phyloP scores from a whole-genome alignment of 495 filamentous ascomycete genomes.

The Lasiosphaeria hispida region DNA sequence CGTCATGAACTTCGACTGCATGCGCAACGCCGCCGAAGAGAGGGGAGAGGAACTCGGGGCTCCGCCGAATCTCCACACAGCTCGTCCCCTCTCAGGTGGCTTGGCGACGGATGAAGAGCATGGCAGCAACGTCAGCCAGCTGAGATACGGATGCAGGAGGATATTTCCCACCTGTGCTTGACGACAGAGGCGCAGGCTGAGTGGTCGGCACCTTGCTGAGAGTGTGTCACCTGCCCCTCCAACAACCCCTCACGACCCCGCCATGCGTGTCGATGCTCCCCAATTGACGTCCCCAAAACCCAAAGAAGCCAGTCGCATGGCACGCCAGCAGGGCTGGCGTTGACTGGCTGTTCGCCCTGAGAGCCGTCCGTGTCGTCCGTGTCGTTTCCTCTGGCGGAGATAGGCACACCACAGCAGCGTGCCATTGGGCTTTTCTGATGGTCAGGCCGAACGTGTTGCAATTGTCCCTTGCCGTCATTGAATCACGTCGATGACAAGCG shows the following conservation, averaged over 20 bases:
- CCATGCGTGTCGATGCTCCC: slow-evolving; percentile 21
- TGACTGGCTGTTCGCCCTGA: neutral
- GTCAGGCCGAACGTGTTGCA: neutral
- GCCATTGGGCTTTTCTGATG: neutral
- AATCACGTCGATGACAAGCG: slow-evolving; percentile 7
- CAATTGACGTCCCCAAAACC: slow-evolving; percentile 13
- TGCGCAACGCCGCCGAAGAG: too few relatives aligned
- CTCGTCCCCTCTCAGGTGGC: too few relatives aligned
- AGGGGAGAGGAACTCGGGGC: too few relatives aligned
- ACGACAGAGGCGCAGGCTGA: slow-evolving; percentile 14
- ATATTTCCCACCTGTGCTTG: slow-evolving; percentile 10
- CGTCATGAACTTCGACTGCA: too few relatives aligned
- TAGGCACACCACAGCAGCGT: neutral
- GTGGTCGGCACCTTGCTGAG: slow-evolving; percentile 15
- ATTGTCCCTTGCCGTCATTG: neutral
- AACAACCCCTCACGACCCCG: slow-evolving; percentile 27
- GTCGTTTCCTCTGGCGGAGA: neutral
- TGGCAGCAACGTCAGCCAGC: slow-evolving; percentile 17
- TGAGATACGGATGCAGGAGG: slow-evolving; percentile 19
- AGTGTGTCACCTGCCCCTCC: slow-evolving; percentile 34
- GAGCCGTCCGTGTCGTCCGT: neutral
- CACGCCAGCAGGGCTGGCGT: slow-evolving; percentile 9
- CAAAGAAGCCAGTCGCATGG: slow-evolving; percentile 24
- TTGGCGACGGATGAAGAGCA: neutral
- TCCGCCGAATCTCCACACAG: too few relatives aligned